These are phyloP conservation scores for Massarina eburnea DNA, from an alignment of 2,329 filamentous ascomycete species.

Conservation along the genomic window DNA sequence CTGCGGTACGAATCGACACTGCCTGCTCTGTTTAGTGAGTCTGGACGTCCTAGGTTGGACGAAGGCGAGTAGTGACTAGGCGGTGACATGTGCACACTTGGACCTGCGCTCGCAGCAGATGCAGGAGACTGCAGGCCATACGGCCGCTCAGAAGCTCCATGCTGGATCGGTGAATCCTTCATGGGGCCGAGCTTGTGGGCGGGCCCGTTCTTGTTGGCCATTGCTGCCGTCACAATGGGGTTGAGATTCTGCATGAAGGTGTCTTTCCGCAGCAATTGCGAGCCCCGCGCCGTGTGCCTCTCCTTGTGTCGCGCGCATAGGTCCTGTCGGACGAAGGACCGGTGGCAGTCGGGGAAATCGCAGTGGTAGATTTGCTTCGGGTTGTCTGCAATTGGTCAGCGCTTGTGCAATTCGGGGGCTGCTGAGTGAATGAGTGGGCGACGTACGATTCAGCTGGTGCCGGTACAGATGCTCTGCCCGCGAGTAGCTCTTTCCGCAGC, in stretches of 20 bases:
- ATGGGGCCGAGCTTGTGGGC: slow-evolving; percentile 23
- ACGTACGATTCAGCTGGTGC: slow-evolving; percentile 89
- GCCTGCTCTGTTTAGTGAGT: slow-evolving; percentile 35
- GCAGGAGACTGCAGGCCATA: slow-evolving; percentile 37
- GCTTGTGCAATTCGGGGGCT: background rate
- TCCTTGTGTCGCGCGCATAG: slow-evolving; percentile 70
- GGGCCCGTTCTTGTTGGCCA: slow-evolving; percentile 34
- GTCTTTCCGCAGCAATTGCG: slow-evolving; percentile 74
- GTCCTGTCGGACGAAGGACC: slow-evolving; percentile 91
- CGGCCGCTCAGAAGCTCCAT: slow-evolving; percentile 15
- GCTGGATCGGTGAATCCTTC: slow-evolving; percentile 23
- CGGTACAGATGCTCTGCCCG: slow-evolving; percentile 95
- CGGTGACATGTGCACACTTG: slow-evolving; percentile 39
- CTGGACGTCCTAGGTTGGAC: slow-evolving; percentile 29
- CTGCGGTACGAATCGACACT: slow-evolving; percentile 41
- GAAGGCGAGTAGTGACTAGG: slow-evolving; percentile 37
- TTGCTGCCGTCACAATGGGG: slow-evolving; percentile 44
- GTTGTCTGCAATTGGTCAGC: slow-evolving; percentile 61
- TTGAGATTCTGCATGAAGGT: slow-evolving; percentile 59
- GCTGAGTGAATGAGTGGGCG: background rate
- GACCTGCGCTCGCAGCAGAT: slow-evolving; percentile 22
- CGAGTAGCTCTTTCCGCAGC: slow-evolving; percentile 95
- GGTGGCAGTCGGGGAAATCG: slow-evolving; percentile 86
- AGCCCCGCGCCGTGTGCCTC: slow-evolving; percentile 63
- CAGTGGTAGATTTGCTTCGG: slow-evolving; percentile 95